Conservation (phyloP, 805 yeast species). For the Ogataea methanolica region DNA sequence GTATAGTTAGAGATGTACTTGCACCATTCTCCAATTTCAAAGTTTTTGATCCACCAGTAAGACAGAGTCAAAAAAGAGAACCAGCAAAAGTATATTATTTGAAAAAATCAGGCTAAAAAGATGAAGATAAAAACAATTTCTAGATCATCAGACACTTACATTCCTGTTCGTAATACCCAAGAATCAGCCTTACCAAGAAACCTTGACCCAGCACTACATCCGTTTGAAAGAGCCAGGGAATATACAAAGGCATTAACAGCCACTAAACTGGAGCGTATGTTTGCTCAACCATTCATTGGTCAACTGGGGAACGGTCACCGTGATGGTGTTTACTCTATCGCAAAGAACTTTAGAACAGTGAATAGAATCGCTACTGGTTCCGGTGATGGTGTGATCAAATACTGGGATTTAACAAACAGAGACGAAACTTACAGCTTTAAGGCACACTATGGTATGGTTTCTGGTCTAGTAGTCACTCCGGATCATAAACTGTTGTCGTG, state of each 20-base stretch:
- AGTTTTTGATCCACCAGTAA: too few relatives aligned
- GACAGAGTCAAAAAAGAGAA: too few relatives aligned
- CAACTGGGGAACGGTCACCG: slow-evolving; percentile 93
- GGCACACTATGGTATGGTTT: slow-evolving; percentile 87
- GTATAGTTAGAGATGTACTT: too few relatives aligned
- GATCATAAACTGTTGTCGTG: slow-evolving; percentile 62
- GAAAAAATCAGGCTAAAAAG: not conserved
- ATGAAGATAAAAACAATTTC: slow-evolving; percentile 87
- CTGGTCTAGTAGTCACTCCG: slow-evolving; percentile 79
- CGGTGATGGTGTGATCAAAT: slow-evolving; percentile 92
- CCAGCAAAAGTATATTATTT: too few relatives aligned
- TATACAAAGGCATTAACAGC: slow-evolving; percentile 93
- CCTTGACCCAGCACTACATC: slow-evolving; percentile 90
- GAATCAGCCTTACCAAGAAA: slow-evolving; percentile 85
- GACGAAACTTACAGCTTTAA: slow-evolving; percentile 71
- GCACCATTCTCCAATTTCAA: too few relatives aligned
- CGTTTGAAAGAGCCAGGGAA: slow-evolving; percentile 95
- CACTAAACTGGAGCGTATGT: slow-evolving; percentile 91
- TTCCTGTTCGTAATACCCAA: slow-evolving; percentile 88
- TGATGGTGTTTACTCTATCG: slow-evolving; percentile 88
- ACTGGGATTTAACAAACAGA: slow-evolving; percentile 85
- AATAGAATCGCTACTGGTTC: slow-evolving; percentile 85
- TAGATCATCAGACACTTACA: slow-evolving; percentile 86
- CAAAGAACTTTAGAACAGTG: slow-evolving; percentile 66
- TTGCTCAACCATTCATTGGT: slow-evolving; percentile 95